A percentile compares a stretch with the other conserved stretches of the same genome.
phyloP scores from a whole-genome alignment of 2,329 filamentous ascomycete genomes.

The Penicillium hordei region DNA sequence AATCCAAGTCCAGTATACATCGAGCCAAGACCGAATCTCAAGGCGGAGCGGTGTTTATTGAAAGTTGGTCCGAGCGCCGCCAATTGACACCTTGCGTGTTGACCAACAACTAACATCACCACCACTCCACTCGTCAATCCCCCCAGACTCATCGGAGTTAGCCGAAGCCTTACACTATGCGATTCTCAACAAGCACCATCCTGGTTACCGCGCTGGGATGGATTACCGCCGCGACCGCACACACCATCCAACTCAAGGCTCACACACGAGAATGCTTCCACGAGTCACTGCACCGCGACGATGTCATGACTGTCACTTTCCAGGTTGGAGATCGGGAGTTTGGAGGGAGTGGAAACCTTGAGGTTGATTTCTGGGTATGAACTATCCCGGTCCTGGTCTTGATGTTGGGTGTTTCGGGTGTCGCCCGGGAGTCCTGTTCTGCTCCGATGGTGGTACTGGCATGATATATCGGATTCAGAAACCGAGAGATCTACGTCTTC shows the following conservation, averaged over 20 bases:
- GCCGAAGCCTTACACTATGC: conserved; percentile 36
- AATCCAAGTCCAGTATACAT: neutral
- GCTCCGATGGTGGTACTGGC: neutral
- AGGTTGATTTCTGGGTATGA: conserved; percentile 96
- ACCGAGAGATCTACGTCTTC: neutral
- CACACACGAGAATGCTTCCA: conserved; percentile 98
- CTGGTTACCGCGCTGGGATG: conserved; percentile 55
- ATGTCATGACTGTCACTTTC: conserved; percentile 98
- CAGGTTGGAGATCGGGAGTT: conserved; percentile 97
- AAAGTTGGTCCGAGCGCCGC: conserved; percentile 39
- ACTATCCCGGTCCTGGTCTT: conserved; percentile 4
- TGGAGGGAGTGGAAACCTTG: conserved; percentile 87
- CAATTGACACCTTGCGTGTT: conserved; percentile 41
- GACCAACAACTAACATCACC: conserved; percentile 6
- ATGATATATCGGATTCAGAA: neutral
- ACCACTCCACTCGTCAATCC: conserved; percentile 10
- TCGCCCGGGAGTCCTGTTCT: neutral
- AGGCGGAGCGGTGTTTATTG: conserved; percentile 17
- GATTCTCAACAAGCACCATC: conserved; percentile 41
- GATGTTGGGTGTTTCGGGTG: neutral
- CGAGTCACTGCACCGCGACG: conserved; percentile 86
- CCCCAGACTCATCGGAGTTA: neutral
- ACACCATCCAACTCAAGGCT: conserved; percentile 93
- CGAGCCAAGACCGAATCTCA: neutral
- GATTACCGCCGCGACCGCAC: conserved; percentile 66